These are phyloP conservation scores for Micromonas commoda DNA, from an alignment of 139 green algal genomes.

Conservation along the genomic window DNA sequence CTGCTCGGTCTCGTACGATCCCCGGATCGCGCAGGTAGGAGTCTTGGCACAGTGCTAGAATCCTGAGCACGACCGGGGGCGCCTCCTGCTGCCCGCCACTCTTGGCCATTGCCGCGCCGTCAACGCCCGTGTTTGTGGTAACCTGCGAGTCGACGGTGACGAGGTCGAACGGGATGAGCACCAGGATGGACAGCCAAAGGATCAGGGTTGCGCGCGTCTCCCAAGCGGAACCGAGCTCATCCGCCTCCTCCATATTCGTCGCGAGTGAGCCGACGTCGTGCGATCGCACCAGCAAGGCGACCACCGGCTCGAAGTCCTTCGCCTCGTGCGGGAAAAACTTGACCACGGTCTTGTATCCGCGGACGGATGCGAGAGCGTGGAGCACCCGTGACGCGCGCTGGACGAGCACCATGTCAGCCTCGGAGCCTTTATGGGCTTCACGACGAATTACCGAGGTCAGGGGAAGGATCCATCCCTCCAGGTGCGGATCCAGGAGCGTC, in stretches of 20 bases:
- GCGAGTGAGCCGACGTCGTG: no score
- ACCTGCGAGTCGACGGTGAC: constrained; percentile 60
- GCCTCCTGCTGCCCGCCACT: background rate
- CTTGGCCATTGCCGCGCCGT: background rate
- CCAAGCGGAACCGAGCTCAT: constrained; percentile 37
- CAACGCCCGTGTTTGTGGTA: background rate
- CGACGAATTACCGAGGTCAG: constrained; percentile 57
- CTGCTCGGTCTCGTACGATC: constrained; percentile 69
- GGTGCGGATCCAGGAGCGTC: constrained; percentile 82
- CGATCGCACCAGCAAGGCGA: constrained; percentile 9
- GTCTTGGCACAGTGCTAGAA: constrained; percentile 60
- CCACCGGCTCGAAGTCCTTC: constrained; percentile 21
- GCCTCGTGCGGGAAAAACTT: constrained; percentile 84
- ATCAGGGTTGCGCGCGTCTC: constrained; percentile 75
- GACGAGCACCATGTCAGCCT: constrained; percentile 24
- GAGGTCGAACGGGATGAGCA: constrained; percentile 90
- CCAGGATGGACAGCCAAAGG: constrained; percentile 90
- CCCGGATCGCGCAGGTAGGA: constrained; percentile 44
- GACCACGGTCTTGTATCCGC: constrained; percentile 76
- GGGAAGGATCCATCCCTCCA: constrained; percentile 70
- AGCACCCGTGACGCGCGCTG: constrained; percentile 58
- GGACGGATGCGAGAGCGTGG: constrained; percentile 64
- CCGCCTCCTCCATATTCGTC: background rate
- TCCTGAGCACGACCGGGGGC: constrained; percentile 32
- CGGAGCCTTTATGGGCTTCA: constrained; percentile 33